Base-by-base conservation (phyloP, 805 yeast genomes). In the Candida silvicultrix region DNA sequence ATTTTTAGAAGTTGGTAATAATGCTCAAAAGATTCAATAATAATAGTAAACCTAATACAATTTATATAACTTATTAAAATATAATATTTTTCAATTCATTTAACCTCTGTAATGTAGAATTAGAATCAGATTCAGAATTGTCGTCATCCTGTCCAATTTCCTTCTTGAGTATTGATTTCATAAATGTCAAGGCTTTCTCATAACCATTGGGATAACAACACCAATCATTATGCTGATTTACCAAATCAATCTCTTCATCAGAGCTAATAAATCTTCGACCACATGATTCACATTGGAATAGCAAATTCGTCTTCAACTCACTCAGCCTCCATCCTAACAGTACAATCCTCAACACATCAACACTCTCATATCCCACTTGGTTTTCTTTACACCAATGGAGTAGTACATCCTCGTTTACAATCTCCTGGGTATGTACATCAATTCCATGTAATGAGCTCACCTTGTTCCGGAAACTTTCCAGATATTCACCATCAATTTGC, bases 1-100 rank as follows among this genome's bases (percentile, higher is more conserved):
- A 37, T 83, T 81, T 53, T 71, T 89, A 58, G 74, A 77, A 37
- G 43, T 57, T 51, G 63, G 63, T 47, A 52, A 45, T 7, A 49
- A 46, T 8, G 38, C 44, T 16, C 57, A 57, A 49, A 54, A 54
- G 44, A 41, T 35, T 18, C 40, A 34, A 18, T 52, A 45, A 35
- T 20, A 20, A 4, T 8, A 40, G n/a, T n/a, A 18, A 16, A 11
- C 8, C 36, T 23, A 23, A n/a, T 19, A 21, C 20, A 25, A 16
- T 40, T 28, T 15, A 25, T n/a, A 43, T 29, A 34, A 16, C 19
- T 23, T 3, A 12, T 21, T 21, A 22, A 22, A 45, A 42, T 51
- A 56, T 5, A 50, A 28, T 29, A 10, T 49, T 49, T 23, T 49
- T 48, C 42, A 56, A 43, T 22, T 38, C 42, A 2, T 49, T 45